These are phyloP conservation scores for Vigna hirtella DNA, from an alignment of 306 rosid genomes.

Conservation along the genomic window DNA sequence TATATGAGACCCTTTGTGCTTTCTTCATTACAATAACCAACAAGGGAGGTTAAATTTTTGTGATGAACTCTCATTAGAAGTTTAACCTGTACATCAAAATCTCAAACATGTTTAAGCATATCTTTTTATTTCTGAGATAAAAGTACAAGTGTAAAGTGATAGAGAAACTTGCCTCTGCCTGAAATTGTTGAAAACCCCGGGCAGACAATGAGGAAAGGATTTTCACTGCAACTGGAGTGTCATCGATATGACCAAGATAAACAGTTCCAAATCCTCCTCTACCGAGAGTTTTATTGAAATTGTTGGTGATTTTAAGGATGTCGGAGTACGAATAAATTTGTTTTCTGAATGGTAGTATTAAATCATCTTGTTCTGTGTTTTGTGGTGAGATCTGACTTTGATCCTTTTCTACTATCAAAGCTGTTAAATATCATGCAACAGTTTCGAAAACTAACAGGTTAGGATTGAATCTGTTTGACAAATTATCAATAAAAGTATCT, in stretches of 20 bases:
- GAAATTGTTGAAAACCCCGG: conserved; percentile 57
- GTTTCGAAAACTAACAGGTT: not conserved
- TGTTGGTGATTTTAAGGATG: conserved; percentile 51
- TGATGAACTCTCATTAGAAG: conserved; percentile 52
- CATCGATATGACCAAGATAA: conserved; percentile 48
- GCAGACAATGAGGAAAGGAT: conserved; percentile 55
- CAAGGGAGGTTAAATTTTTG: conserved; percentile 48
- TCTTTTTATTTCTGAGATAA: not conserved
- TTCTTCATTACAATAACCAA: conserved; percentile 51
- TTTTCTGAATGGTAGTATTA: not conserved
- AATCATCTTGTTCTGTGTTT: not conserved
- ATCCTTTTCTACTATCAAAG: not conserved
- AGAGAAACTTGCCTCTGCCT: conserved; percentile 51
- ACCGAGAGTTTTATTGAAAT: conserved; percentile 47
- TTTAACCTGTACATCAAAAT: conserved; percentile 29
- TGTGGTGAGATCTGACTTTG: not conserved
- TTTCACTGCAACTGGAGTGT: conserved; percentile 61
- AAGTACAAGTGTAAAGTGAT: not conserved
- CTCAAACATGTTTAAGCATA: not conserved
- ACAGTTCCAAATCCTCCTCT: conserved; percentile 62
- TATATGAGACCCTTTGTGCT: conserved; percentile 44
- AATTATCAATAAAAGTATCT: not conserved
- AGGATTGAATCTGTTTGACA: not conserved
- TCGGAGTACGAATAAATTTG: conserved; percentile 49
- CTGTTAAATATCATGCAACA: not conserved